Percentiles rank a stretch among this genome's conserved stretches.
Evolutionary conservation across 257 asterid genomes (phyloP).

Genomic region (Jasminum sambac): DNA sequence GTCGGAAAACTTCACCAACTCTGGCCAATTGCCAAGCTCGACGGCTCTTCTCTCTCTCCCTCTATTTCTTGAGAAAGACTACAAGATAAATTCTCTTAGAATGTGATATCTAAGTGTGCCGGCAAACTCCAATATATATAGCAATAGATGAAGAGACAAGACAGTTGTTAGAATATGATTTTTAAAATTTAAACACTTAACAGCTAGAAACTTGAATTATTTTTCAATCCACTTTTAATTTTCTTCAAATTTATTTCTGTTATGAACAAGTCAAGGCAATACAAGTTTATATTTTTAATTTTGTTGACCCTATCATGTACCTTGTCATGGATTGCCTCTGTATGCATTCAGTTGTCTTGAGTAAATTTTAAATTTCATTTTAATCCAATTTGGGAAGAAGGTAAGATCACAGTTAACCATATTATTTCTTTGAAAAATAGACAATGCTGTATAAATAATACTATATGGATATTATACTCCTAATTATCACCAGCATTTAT

Average conservation of each 20-base stretch:
- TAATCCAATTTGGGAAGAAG: neutral
- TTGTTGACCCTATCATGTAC: conserved; percentile 1
- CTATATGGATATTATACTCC: too few species aligned
- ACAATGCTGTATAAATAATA: too few species aligned
- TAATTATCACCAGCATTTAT: too few species aligned
- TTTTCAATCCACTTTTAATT: conserved; percentile 23
- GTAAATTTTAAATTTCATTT: too few species aligned
- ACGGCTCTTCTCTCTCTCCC: neutral
- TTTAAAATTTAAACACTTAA: neutral
- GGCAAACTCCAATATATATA: conserved; percentile 19
- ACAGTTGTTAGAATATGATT: conserved; percentile 8
- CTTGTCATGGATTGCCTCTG: neutral
- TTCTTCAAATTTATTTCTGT: conserved; percentile 8
- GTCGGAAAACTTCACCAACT: neutral
- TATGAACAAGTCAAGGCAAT: conserved; percentile 23
- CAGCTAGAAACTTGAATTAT: conserved; percentile 39
- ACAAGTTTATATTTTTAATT: neutral
- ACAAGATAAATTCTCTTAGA: neutral
- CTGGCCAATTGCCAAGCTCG: conserved; percentile 7
- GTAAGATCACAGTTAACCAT: neutral
- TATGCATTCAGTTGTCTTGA: neutral
- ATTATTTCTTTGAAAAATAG: too few species aligned
- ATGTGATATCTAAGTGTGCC: conserved; percentile 10
- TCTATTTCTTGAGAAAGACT: neutral
- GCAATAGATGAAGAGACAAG: neutral